Evolutionary conservation across 129 eudicot species (phyloP).

Genomic region (Flaveria bidentis): DNA sequence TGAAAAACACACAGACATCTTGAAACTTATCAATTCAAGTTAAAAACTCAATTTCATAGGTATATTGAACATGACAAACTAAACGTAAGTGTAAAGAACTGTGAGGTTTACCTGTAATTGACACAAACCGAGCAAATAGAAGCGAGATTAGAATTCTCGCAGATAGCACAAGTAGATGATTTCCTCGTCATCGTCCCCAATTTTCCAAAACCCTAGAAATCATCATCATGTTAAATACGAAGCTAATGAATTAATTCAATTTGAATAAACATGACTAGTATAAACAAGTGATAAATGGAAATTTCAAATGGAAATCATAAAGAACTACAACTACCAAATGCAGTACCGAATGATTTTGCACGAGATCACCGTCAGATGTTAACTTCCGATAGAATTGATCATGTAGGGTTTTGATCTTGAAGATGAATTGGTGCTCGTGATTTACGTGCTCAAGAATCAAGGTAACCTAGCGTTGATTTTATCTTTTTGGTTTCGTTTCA

Average conservation of each 20-base stretch:
- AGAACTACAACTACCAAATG: background rate
- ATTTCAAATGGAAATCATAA: background rate
- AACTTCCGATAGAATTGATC: slow-evolving; percentile 16
- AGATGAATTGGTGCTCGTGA: slow-evolving; percentile 28
- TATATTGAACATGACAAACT: background rate
- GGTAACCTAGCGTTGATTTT: slow-evolving; percentile 11
- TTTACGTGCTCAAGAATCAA: slow-evolving; percentile 2
- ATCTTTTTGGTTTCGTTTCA: background rate
- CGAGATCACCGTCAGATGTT: background rate
- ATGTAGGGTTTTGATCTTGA: slow-evolving; percentile 27
- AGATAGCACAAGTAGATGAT: slow-evolving; percentile 57
- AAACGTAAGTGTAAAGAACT: background rate
- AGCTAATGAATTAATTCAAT: background rate
- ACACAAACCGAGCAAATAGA: slow-evolving; percentile 75
- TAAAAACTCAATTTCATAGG: too few species aligned
- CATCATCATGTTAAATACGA: background rate
- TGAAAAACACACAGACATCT: too few species aligned
- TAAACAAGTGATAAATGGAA: background rate
- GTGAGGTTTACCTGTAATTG: slow-evolving; percentile 60
- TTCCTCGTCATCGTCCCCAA: slow-evolving; percentile 49
- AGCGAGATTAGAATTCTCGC: slow-evolving; percentile 77
- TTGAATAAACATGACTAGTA: background rate
- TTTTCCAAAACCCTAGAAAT: slow-evolving; percentile 32
- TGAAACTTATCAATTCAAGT: too few species aligned
- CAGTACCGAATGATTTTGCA: background rate